phyloP scores from a whole-genome alignment of 1,139 yeast species.

The Suhomyces yuchorum region DNA sequence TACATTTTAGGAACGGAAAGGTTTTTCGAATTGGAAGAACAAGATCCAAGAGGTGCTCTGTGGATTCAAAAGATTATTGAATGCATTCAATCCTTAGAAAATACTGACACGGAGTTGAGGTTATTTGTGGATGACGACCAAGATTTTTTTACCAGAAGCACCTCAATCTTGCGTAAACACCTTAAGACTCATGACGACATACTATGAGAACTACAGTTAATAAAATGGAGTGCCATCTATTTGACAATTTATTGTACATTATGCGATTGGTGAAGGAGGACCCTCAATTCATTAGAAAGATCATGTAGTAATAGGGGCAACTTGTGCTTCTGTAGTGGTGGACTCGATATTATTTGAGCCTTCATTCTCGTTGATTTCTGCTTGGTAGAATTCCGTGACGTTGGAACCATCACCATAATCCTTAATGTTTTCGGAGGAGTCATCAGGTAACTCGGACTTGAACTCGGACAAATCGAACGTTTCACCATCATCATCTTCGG shows the following conservation, averaged over 20 bases:
- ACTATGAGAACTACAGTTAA: neutral
- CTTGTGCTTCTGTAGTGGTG: neutral
- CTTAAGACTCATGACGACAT: neutral
- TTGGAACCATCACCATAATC: conserved; percentile 60
- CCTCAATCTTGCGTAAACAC: neutral
- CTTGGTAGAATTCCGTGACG: conserved; percentile 28
- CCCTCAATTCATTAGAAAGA: conserved; percentile 1
- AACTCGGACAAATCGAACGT: conserved; percentile 75
- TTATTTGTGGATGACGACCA: conserved; percentile 43
- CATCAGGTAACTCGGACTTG: conserved; percentile 49
- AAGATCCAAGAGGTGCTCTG: conserved; percentile 49
- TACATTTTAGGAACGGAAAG: conserved; percentile 30
- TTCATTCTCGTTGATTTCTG: conserved; percentile 12
- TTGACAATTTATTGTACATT: conserved; percentile 7
- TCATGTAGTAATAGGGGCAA: conserved; percentile 7
- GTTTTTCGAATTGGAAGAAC: conserved; percentile 39
- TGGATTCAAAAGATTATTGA: conserved; percentile 50
- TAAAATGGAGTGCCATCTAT: neutral
- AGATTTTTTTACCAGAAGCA: conserved; percentile 27
- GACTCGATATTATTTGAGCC: neutral
- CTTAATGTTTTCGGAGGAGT: conserved; percentile 41
- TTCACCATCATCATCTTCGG: conserved; percentile 55
- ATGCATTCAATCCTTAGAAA: conserved; percentile 41
- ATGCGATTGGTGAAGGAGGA: conserved; percentile 5
- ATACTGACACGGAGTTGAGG: conserved; percentile 36